phyloP scores from a whole-genome alignment of 2,329 filamentous ascomycete species.

The Aspergillus clavatus region DNA sequence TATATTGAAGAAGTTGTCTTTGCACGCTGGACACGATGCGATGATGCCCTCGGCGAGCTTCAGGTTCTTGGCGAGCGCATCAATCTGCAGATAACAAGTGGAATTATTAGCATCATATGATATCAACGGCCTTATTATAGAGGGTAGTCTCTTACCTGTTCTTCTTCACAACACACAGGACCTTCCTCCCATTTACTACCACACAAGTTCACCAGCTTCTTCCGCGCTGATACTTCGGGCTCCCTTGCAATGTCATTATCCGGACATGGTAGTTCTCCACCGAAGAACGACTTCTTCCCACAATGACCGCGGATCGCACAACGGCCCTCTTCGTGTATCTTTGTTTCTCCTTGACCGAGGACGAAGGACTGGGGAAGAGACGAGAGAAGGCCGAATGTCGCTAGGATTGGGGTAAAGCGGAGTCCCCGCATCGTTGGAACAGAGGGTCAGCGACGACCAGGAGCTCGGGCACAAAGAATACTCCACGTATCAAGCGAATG shows the following conservation, averaged over 20 bases:
- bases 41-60: slow-evolving; percentile 85
- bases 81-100: too few species aligned
- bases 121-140: too few species aligned
- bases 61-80: slow-evolving; percentile 75
- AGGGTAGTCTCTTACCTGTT: slow-evolving; percentile 67
- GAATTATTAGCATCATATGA: too few species aligned
- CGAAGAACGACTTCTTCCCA: slow-evolving; percentile 85
- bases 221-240: slow-evolving; percentile 65
- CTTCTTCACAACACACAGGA: slow-evolving; percentile 75
- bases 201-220: slow-evolving; percentile 78
- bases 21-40: slow-evolving; percentile 91
- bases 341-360: slow-evolving; percentile 31
- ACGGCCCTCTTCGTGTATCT: slow-evolving; percentile 75
- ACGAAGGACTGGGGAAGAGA: slow-evolving; percentile 20
- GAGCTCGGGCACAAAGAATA: not conserved
- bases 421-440: slow-evolving; percentile 29
- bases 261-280: slow-evolving; percentile 81
- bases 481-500: not conserved
- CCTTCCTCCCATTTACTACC: slow-evolving; percentile 80
- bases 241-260: slow-evolving; percentile 80
- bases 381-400: slow-evolving; percentile 24
- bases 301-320: slow-evolving; percentile 91
- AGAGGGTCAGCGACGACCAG: slow-evolving; percentile 1
- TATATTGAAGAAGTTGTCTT: slow-evolving; percentile 95
- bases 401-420: slow-evolving; percentile 21